Percentiles rank a stretch among this genome's conserved stretches.
phyloP scores from a whole-genome alignment of 176 grass and related monocot species.

The barley (Hordeum vulgare) region MorexV3_pseudomolecules_assembly NC_058521.1:14793548-14794047 shows the following conservation, averaged over 20 bases:
- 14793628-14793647: slow-evolving; percentile 19
- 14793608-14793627: neutral
- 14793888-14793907: slow-evolving; percentile 20
- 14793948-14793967: slow-evolving; percentile 81
- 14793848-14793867: neutral
- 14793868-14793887: neutral
- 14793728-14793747: slow-evolving; percentile 91
- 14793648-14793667: slow-evolving; percentile 98
- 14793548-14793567: slow-evolving; percentile 43
- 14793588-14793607: neutral
- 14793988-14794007: slow-evolving; percentile 69
- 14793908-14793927: slow-evolving; percentile 85
- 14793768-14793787: slow-evolving; percentile 56
- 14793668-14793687: slow-evolving; percentile 82
- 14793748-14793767: slow-evolving; percentile 91
- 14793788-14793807: slow-evolving; percentile 19
- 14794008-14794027: slow-evolving; percentile 63
- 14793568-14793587: neutral
- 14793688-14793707: slow-evolving; percentile 37
- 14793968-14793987: slow-evolving; percentile 60
- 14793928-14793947: slow-evolving; percentile 51
- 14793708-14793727: slow-evolving; percentile 81
- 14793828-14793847: slow-evolving; percentile 16
- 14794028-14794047: slow-evolving; percentile 64
- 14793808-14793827: slow-evolving; percentile 21